phyloP scores from a whole-genome alignment of 2,329 filamentous ascomycete genomes.

The Neocucurbitaria cava region DNA sequence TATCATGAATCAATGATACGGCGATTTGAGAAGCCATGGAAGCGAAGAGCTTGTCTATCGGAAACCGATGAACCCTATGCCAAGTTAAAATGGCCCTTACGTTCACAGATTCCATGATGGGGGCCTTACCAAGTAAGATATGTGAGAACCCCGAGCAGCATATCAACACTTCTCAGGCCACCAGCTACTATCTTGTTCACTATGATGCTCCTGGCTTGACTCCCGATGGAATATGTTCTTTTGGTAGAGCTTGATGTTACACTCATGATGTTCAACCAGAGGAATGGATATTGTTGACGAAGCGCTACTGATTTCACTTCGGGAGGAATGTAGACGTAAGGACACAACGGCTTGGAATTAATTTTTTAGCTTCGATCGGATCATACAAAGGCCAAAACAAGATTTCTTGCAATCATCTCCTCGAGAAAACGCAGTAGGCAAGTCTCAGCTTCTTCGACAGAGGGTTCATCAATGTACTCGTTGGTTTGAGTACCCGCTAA shows the following conservation, averaged over 20 bases:
- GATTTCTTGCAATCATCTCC: not conserved
- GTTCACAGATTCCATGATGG: not conserved
- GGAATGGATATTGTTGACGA: not conserved
- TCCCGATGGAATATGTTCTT: not conserved
- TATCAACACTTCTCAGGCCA: not conserved
- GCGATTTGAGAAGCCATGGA: not conserved
- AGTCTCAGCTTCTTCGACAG: not conserved
- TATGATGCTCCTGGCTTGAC: not conserved
- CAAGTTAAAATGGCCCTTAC: not conserved
- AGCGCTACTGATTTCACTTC: not conserved
- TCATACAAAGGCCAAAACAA: not conserved
- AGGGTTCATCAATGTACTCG: not conserved
- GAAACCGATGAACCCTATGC: not conserved
- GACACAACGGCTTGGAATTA: not conserved
- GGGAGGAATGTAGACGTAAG: not conserved
- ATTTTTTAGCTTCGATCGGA: not conserved
- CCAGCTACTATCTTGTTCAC: not conserved
- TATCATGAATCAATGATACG: not conserved
- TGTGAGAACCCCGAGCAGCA: not conserved
- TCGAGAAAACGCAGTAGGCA: not conserved
- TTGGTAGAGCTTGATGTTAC: not conserved
- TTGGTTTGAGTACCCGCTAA: not conserved
- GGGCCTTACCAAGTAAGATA: not conserved
- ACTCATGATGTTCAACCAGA: not conserved
- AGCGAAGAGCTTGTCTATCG: not conserved